Evolutionary conservation across 176 grass and related monocot species (phyloP), one percentile per base, ranked within the genome.

Genomic region (Saccharum spontaneum): DNA sequence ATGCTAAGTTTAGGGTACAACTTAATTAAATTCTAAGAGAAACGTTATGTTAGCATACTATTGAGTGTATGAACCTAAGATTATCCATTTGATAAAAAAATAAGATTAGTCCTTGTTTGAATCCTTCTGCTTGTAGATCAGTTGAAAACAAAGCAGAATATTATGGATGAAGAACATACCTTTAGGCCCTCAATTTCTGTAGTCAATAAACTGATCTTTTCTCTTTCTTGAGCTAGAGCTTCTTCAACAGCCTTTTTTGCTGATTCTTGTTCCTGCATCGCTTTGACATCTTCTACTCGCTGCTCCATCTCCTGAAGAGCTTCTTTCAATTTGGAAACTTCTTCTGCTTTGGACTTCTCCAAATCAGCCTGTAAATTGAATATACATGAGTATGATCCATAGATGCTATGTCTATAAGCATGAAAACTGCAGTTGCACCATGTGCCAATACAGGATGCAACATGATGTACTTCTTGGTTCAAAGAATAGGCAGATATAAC

Each of bases 161-260:
- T 34, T 50, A 43, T 83, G 52, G 16, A 69, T 40, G 14, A 76
- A 30, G 41, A 48, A 43, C 50, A 65, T 90, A 92, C 93, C 88
- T 87, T 90, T 45, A 95, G 75, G 26, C 49, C 77, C 45, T 90
- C 93, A 44, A 86, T 75, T 86, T 95, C 90, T 87, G 76, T 67
- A 70, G 71, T 95, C 65, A 95, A 73, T 79, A 31, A 86, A 86
- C 75, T 73, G 67, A 95, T 92, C n/a, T 84, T 92, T 76, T 95
- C 83, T 82, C 90, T 95, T 78, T 95, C 92, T 88, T 92, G 82
- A 85, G 83, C 79, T 63, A 95, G 87, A 79, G 90, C 90, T 80
- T 92, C 87, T 80, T 94, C 92, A 83, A 92, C 82, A 86, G 86
- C 93, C 50, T 86, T 90, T 83, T 71, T 87, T 59, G 93, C 86